These are phyloP conservation scores for Saccharomyces kudriavzevii DNA, from an alignment of 805 yeast species.

Conservation along the genomic window DNA sequence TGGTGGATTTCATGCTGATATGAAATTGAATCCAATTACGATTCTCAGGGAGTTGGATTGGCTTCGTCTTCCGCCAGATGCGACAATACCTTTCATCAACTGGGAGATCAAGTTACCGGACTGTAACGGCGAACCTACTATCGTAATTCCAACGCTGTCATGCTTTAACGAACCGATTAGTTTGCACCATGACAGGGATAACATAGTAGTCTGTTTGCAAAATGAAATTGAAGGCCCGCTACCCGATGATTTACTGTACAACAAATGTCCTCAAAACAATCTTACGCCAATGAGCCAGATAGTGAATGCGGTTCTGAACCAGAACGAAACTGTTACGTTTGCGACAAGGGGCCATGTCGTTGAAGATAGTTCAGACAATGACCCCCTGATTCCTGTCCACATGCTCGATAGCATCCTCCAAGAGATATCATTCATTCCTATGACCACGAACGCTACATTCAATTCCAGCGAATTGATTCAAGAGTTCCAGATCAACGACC, in stretches of 20 bases:
- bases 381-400: conserved; percentile 12
- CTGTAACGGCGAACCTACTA: conserved; percentile 28
- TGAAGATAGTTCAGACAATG: not conserved
- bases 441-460: conserved; percentile 18
- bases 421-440: conserved; percentile 14
- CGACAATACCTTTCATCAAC: conserved; percentile 28
- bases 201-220: conserved; percentile 2
- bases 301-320: conserved; percentile 19
- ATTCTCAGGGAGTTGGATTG: conserved; percentile 10
- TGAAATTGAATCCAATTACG: conserved; percentile 19
- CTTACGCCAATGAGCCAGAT: conserved; percentile 27
- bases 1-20: conserved; percentile 21
- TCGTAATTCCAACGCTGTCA: conserved; percentile 23
- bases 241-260: conserved; percentile 20
- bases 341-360: conserved; percentile 13
- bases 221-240: conserved; percentile 19
- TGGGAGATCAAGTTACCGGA: conserved; percentile 35
- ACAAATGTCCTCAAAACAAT: conserved; percentile 15
- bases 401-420: conserved; percentile 10
- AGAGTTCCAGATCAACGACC: conserved; percentile 33
- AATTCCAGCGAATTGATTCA: conserved; percentile 24
- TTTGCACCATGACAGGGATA: conserved; percentile 1
- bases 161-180: conserved; percentile 10
- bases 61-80: conserved; percentile 11
- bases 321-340: conserved; percentile 11